Base-by-base conservation (phyloP, 1,284 basidiomycete genomes). In the Ustilago hordei region DNA sequence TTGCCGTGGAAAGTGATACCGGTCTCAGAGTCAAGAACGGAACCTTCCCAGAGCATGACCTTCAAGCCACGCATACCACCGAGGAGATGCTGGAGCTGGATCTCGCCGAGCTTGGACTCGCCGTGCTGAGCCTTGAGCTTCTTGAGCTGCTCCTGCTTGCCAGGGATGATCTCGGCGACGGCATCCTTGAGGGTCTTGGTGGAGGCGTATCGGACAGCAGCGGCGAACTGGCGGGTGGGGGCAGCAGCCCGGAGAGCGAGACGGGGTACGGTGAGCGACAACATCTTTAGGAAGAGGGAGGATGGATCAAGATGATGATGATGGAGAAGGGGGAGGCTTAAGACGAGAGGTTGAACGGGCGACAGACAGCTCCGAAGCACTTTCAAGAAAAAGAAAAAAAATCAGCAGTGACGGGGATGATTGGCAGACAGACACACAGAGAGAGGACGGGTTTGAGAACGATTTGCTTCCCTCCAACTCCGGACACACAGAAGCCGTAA, bases 1-100 rank as follows among this genome's bases (percentile, higher is more conserved):
- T 79, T 80, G 56, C 84, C 84, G 82, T 85, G 84, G 84, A 85
- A 85, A 68, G 81, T 81, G 77, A 85, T 85, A 64, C 84, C 84
- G 62, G 70, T 78, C 69, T 85, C 80, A 32, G 84, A 74, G 74
- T 85, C 84, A 64, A 85, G 80, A 55, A 85, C 84, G 70, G 82
- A 84, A 55, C 84, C 84, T 74, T 85, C 83, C 84, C 84, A 85
- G 64, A 85, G 84, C 84, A 85, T 85, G 74, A 81, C 73, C 82
- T 85, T 85, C 54, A 85, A 80, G 35, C 84, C 84, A 62, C 84
- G 81, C 84, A 85, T 85, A 69, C 84, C 84, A 68, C 84, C 84
- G 64, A 85, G 75, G 55, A 85, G 77, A 81, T 85, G 78, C 61
- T 71, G 67, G 32, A 85, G 78, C 74, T 84, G 83, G 68, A 83